Base-by-base conservation (phyloP, 176 grass and related monocot species). In the Oryza coarctata region DNA sequence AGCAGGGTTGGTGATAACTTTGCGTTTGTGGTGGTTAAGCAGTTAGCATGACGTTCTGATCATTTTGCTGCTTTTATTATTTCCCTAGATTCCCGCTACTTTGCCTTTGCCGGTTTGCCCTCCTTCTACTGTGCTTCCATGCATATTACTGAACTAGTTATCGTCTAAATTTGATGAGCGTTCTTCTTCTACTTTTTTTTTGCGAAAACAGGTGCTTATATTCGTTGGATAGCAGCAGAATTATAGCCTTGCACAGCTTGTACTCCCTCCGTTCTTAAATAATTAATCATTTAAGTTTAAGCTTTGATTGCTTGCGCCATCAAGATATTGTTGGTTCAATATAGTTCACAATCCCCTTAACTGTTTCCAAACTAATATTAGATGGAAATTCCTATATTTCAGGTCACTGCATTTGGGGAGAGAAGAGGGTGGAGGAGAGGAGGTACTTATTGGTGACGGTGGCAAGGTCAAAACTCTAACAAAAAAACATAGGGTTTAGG, bases 51-150 rank as follows among this genome's bases (percentile, higher is more conserved):
- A 34, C 31, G 15, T 31, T 79, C 31, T 62, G 43, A 47, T 35
- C 32, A 29, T 86, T 26, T 69, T 26, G 7, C 17, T 33, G 69
- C 25, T 62, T 36, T 43, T 20, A 80, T 80, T 40, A 82, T 86
- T 71, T 35, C 15, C 33, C 73, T 82, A 86, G 66, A 86, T 89
- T 89, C 88, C 78, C 71, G 33, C 83, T 77, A 86, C 10, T 13
- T 34, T 60, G 29, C 17, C 49, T 68, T 44, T 80, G 18, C 50
- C 0, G 18, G 50, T n/a, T 55, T 55, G 29, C 4, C 43, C 27
- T 45, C 44, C 6, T 63, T 63, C 8, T 10, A 9, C 25, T 30
- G 83, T 32, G 70, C 25, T 58, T 27, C 73, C 76, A 40, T 47
- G 26, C 65, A 5, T 81, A 55, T 22, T 26, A 74, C 57, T 15